Evolutionary conservation across 1,139 yeast species (phyloP), one percentile per base, ranked within the genome.

Genomic region (Yamadazyma buinensis): DNA sequence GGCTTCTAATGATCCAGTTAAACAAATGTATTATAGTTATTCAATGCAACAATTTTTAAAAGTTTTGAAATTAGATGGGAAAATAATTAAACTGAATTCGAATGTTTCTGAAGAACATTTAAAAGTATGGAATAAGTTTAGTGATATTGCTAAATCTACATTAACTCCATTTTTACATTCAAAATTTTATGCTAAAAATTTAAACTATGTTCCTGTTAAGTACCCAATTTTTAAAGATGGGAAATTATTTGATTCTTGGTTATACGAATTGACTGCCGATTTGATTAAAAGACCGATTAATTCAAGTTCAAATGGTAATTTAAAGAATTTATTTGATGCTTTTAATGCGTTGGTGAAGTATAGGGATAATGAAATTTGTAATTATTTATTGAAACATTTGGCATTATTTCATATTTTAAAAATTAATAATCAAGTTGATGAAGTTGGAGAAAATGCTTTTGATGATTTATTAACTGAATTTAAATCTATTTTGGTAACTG

Each of bases 11-110:
- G 88, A 88, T 51, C 96, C 98, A 0, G 76, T 78, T 18, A 78
- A 80, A 34, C 98, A 94, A 54, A 68, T 85, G 41, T 85, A 83
- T 51, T 71, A 90, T 23, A 96, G 97, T 0, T 84, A 76, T 57
- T 86, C 94, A 0, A 86, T 94, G 75, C 99, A 94, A 53, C 94
- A 86, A 44, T 80, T 84, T 32, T 59, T 92, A 34, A 77, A 78
- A 41, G 74, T 80, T 10, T 72, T 92, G 53, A 78, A 76, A 2
- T 23, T 36, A n/a, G 73, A 67, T 33, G 52, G 59, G 5, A 56
- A 62, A 39, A 64, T 70, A 13, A 44, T 67, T 5, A 17, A 17
- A 17, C 19, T 7, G 5, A 51, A 52, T 8, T 46, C 51, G 1
- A 29, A 43, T 7, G 35, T 38, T 3, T 42, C 57, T 30, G 57